Conservation (phyloP, 108 stramenopile genomes). For the Nannochloropsis gaditana region DNA sequence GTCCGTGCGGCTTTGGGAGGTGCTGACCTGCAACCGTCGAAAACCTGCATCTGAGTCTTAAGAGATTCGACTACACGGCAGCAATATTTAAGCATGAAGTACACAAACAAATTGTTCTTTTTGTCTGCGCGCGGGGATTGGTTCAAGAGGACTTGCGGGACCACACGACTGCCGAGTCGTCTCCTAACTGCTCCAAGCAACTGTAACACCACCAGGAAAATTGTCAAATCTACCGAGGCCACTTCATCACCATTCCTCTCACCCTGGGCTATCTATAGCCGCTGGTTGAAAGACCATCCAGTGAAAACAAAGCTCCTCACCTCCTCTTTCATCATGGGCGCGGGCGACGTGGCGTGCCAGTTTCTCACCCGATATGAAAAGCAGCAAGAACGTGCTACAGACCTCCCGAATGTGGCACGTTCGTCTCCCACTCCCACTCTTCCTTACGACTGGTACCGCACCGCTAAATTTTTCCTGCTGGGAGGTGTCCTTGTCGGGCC, state of each 20-base stretch:
- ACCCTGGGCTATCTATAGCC: neutral
- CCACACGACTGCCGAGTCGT: too few species aligned
- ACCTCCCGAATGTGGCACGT: neutral
- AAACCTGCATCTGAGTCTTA: too few species aligned
- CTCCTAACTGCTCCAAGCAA: too few species aligned
- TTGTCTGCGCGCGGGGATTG: too few species aligned
- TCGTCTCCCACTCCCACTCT: neutral
- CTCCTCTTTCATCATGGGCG: neutral
- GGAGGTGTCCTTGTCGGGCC: neutral
- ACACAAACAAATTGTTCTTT: too few species aligned
- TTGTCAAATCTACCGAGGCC: neutral
- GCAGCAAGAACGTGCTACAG: neutral
- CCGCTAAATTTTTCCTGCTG: neutral
- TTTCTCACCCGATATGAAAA: neutral
- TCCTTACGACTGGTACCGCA: constrained; percentile 17
- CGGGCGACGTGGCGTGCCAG: neutral
- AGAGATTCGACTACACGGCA: too few species aligned
- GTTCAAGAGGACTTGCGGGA: too few species aligned
- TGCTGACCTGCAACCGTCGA: too few species aligned
- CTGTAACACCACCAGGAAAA: too few species aligned
- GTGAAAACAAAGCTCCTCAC: neutral
- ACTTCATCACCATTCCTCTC: neutral
- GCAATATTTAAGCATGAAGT: too few species aligned
- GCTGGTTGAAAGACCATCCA: neutral
- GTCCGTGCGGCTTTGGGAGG: too few species aligned